These are phyloP conservation scores for Phytophthora megakarya DNA, from an alignment of 352 stramenopile genomes.

Conservation along the genomic window DNA sequence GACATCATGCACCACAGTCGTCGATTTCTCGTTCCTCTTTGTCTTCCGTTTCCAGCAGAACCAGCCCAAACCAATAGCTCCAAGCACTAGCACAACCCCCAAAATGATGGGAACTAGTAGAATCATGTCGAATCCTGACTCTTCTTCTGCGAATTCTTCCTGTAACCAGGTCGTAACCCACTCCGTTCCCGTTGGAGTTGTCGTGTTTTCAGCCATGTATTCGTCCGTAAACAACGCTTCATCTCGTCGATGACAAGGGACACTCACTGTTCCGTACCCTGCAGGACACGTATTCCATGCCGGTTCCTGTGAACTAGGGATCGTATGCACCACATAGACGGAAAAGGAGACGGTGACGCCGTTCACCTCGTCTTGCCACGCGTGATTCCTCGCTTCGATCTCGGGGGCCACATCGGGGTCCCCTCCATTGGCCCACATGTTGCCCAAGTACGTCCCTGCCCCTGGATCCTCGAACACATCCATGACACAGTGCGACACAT, in stretches of 20 bases:
- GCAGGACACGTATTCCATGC: conserved; percentile 13
- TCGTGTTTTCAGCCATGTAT: conserved; percentile 24
- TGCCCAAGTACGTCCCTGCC: conserved; percentile 11
- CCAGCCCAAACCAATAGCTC: conserved; percentile 10
- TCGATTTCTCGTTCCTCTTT: conserved; percentile 12
- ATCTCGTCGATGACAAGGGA: conserved; percentile 18
- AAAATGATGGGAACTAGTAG: conserved; percentile 29
- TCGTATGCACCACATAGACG: conserved; percentile 33
- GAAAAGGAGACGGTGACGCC: conserved; percentile 11
- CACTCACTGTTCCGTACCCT: conserved; percentile 9
- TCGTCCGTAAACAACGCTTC: conserved; percentile 12
- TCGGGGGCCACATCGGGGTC: conserved; percentile 22
- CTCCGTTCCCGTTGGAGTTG: conserved; percentile 12
- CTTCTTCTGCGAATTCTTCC: conserved; percentile 20
- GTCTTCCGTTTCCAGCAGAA: conserved; percentile 16
- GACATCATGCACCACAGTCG: not conserved
- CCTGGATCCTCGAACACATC: conserved; percentile 21
- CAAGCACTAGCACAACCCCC: conserved; percentile 10
- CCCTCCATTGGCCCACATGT: conserved; percentile 35
- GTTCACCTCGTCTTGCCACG: conserved; percentile 16
- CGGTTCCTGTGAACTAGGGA: conserved; percentile 8
- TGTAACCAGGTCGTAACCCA: conserved; percentile 32
- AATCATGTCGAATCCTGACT: conserved; percentile 10
- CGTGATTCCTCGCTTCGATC: conserved; percentile 28
- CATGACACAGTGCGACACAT: conserved; percentile 29